Evolutionary conservation across 148 eudicot species (phyloP).

Genomic region (Vaccinium corymbosum): DNA sequence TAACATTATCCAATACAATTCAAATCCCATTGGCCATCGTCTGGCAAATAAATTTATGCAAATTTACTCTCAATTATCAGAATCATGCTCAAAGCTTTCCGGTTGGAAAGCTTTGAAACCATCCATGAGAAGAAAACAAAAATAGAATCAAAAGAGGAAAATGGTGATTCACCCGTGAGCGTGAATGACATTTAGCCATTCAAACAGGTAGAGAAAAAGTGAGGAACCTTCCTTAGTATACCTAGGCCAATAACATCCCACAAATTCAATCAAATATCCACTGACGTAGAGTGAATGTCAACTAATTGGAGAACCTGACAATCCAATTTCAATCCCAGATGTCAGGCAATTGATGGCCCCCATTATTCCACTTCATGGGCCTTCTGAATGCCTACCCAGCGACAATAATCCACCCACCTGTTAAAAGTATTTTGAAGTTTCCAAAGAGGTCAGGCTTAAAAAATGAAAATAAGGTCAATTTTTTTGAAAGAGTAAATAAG

Average conservation of each 20-base stretch:
- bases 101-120: not conserved
- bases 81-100: not conserved
- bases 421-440: slow-evolving; percentile 2
- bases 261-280: slow-evolving; percentile 17
- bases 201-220: not conserved
- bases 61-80: not conserved
- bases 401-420: slow-evolving; percentile 99
- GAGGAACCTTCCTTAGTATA: slow-evolving; percentile 12
- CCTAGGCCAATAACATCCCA: slow-evolving; percentile 13
- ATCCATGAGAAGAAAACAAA: not conserved
- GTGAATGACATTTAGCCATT: not conserved
- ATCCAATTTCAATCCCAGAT: not conserved
- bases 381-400: slow-evolving; percentile 69
- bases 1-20: not conserved
- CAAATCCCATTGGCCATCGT: not conserved
- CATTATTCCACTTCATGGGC: slow-evolving; percentile 40
- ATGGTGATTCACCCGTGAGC: not conserved
- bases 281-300: slow-evolving; percentile 20
- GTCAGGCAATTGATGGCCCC: slow-evolving; percentile 8
- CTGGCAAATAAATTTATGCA: not conserved
- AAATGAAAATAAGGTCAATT: not conserved
- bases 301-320: slow-evolving; percentile 15
- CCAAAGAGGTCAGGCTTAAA: not conserved
- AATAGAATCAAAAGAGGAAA: not conserved
- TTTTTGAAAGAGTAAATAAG: not conserved